Conservation (phyloP, 768 basidiomycete genomes). For the Rhodosporidiobolus odoratus region DNA sequence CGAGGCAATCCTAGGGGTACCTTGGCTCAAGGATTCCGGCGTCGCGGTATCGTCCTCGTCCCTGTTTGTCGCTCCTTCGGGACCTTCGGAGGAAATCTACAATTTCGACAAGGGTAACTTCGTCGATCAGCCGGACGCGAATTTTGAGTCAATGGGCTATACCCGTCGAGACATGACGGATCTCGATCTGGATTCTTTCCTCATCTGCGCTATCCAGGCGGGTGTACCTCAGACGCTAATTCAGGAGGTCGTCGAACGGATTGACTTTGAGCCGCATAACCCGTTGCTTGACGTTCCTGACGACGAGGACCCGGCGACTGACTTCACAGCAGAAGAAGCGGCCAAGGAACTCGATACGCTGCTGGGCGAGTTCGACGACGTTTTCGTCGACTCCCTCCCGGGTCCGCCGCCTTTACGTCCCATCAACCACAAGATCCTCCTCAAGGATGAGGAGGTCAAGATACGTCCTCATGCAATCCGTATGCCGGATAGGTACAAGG, state of each 20-base stretch:
- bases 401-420: slow-evolving; percentile 11
- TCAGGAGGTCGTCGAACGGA: background rate
- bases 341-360: background rate
- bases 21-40: background rate
- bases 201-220: background rate
- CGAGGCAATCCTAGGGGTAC: slow-evolving; percentile 17
- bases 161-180: background rate
- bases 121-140: background rate
- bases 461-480: background rate
- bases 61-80: background rate
- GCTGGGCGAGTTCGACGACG: background rate
- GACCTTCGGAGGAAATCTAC: background rate
- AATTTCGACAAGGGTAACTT: background rate
- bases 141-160: slow-evolving; percentile 7
- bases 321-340: background rate
- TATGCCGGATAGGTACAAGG: slow-evolving; percentile 1
- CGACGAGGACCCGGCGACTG: background rate
- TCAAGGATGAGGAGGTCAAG: background rate
- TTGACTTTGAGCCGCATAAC: slow-evolving; percentile 16
- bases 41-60: background rate
- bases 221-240: background rate
- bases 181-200: background rate
- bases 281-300: slow-evolving; percentile 2
- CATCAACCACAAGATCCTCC: slow-evolving; percentile 6
- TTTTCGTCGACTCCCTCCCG: slow-evolving; percentile 4